Percentiles rank a stretch among this genome's conserved stretches.
Conservation (phyloP, 2,329 filamentous ascomycete genomes). For the Cadophora malorum region DNA sequence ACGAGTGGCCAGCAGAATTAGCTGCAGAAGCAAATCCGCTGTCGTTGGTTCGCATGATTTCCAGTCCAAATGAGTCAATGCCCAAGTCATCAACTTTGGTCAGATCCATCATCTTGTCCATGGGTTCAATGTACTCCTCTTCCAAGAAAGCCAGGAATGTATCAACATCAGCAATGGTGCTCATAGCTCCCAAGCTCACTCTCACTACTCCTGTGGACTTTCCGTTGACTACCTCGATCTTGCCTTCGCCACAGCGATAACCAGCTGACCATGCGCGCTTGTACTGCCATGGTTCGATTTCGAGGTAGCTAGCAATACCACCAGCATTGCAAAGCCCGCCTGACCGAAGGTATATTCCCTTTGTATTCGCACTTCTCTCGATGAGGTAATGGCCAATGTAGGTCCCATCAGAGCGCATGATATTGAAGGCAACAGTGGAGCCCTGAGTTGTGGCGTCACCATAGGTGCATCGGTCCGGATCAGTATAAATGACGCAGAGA, state of each 20-base stretch:
- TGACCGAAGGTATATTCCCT: constrained; percentile 81
- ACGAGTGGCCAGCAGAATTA: constrained; percentile 4
- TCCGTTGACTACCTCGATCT: constrained; percentile 69
- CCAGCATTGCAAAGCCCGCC: constrained; percentile 93
- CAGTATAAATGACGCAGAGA: constrained; percentile 43
- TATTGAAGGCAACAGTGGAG: constrained; percentile 83
- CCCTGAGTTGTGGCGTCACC: constrained; percentile 55
- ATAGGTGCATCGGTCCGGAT: constrained; percentile 44
- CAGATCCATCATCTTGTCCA: neutral
- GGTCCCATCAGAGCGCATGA: constrained; percentile 69
- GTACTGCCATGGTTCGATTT: constrained; percentile 80
- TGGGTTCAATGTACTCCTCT: constrained; percentile 49
- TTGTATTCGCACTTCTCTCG: constrained; percentile 82
- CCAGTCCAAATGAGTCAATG: constrained; percentile 6
- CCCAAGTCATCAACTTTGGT: constrained; percentile 13
- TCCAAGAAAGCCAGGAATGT: constrained; percentile 72
- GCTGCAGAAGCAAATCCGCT: constrained; percentile 10
- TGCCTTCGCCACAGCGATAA: constrained; percentile 82
- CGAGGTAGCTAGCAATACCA: constrained; percentile 75
- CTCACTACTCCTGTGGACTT: constrained; percentile 89
- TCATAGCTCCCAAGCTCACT: constrained; percentile 89
- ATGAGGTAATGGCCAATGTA: constrained; percentile 83
- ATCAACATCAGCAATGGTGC: constrained; percentile 74
- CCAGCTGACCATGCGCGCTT: constrained; percentile 83
- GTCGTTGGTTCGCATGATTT: constrained; percentile 13